Base-by-base conservation (phyloP, 2,329 filamentous ascomycete species). In the Stemphylium vesicarium region DNA sequence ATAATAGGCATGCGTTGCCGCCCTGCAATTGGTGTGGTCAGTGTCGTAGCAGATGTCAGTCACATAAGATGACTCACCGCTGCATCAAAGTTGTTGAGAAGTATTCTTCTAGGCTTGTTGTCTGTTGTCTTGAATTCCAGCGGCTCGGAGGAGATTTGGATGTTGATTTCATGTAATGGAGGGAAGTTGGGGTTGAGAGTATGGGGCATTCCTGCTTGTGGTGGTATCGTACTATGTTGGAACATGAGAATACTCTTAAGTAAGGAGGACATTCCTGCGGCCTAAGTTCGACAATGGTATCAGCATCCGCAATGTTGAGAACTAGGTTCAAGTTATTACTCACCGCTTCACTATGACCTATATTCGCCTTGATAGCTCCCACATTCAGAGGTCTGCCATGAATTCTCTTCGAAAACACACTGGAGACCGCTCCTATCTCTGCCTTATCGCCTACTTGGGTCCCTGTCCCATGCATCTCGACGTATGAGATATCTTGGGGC, bases 291-390 rank as follows among this genome's bases (percentile, higher is more conserved):
- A n/a, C n/a, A n/a, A n/a, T n/a, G n/a, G n/a, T n/a, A n/a, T n/a
- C n/a, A n/a, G n/a, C n/a, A n/a, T n/a, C n/a, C n/a, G n/a, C n/a
- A n/a, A n/a, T n/a, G n/a, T n/a, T n/a, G n/a, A n/a, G n/a, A n/a
- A n/a, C n/a, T n/a, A n/a, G n/a, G 16, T 38, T 36, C 10, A 5
- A 10, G 9, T 4, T 10, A 38, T 18, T 7, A 42, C 39, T 32
- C n/a, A 43, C 40, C 7, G 42, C 29, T 57, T 76, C 75, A 15
- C 57, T 50, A 43, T 76, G 73, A 15, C 73, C 73, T 9, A 41
- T 29, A 5, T 41, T 41, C 12, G 39, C 39, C n/a, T 41, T 41
- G 24, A 41, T 26, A 5, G 22, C 22, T 9, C 39, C 24, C 4
- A 41, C 24, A 2, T 5, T 3, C 13, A 41, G 24, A 5, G 39